Base-by-base conservation (phyloP, 441 rosid genomes). In the Mallotus repandus region DNA sequence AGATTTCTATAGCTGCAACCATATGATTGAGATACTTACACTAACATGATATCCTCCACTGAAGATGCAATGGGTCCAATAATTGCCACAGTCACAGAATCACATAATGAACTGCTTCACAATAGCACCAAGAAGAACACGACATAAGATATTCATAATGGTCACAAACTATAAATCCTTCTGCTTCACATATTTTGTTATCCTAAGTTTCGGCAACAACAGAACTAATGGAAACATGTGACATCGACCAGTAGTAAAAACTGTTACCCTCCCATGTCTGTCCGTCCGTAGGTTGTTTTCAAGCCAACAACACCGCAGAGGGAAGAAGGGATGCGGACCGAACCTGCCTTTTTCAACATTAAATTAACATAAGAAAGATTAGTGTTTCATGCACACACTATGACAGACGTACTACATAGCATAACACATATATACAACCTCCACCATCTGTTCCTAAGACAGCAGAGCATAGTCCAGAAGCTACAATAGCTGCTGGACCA, bases 301-400 rank as follows among this genome's bases (percentile, higher is more conserved):
- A 93, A 83, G 71, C 97, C 98, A 69, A 88, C 96, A 66, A 93
- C 84, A 65, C 98, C 98, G 58, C 96, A 93, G 15, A 93, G 97
- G 59, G 94, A 84, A 61, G 96, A 85, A 75, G 98, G 97, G 57
- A 88, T 87, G 14, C 98, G 91, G 74, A 93, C 65, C 16, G 97
- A 93, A 79, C 98, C 98, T 93, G 94, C 81, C 71, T 61, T 82
- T 72, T 65, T 46, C 54, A 61, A 35, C 53, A 32, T 67, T 9
- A 63, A 72, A 69, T 69, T 63, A 78, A 29, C 65, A 63, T 9
- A 55, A 66, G 69, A 25, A 70, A 62, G 32, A 71, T 75, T 65
- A 77, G 70, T 52, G 57, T 66, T 22, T 59, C 50, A 10, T 55
- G 46, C 56, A 68, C 18, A 65, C 49, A 29, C 32, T 29, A 29